Conservation (phyloP, 257 asterid species). For the Mitragyna speciosa region DNA sequence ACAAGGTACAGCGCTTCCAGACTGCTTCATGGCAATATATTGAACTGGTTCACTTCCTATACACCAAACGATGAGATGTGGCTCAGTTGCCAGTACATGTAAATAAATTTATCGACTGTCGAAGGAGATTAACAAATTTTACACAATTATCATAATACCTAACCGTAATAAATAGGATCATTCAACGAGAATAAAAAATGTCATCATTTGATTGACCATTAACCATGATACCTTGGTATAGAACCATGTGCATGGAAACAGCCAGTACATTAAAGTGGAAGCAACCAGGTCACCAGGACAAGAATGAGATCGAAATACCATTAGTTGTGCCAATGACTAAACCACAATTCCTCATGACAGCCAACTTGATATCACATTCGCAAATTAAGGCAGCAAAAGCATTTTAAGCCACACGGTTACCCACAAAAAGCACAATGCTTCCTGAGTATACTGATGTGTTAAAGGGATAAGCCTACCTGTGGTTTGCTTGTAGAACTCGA, state of each 20-base stretch:
- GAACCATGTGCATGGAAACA: background rate
- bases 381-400: background rate
- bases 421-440: background rate
- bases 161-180: background rate
- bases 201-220: background rate
- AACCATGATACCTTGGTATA: background rate
- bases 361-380: background rate
- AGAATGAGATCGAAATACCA: background rate
- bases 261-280: background rate
- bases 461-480: slow-evolving; percentile 48
- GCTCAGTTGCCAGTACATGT: background rate
- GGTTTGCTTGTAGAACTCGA: slow-evolving; percentile 48
- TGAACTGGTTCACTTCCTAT: slow-evolving; percentile 30
- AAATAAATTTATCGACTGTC: background rate
- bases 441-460: background rate
- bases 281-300: background rate
- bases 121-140: background rate
- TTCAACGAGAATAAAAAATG: background rate
- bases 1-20: slow-evolving; percentile 13
- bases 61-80: slow-evolving; percentile 6
- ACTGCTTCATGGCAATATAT: slow-evolving; percentile 18
- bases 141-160: background rate
- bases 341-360: background rate
- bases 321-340: background rate
- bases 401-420: background rate